A percentile compares a stretch with the other conserved stretches of the same genome.
phyloP scores from a whole-genome alignment of 2,329 filamentous ascomycete species.

The Proliferodiscus dingleyae region DNA sequence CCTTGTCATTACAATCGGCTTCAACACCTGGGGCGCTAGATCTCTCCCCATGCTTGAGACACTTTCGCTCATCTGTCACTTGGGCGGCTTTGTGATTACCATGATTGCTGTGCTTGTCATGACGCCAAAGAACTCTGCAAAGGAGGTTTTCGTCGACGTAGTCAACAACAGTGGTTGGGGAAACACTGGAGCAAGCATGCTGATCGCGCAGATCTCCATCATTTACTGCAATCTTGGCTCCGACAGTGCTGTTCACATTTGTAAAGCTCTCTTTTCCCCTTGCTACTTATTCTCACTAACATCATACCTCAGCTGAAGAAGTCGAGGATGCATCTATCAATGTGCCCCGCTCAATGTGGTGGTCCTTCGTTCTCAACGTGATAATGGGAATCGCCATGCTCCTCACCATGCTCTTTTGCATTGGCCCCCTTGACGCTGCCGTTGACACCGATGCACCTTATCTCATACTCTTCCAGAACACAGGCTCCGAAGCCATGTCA shows the following conservation, averaged over 20 bases:
- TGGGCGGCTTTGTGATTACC: constrained; percentile 40
- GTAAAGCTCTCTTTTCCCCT: constrained; percentile 1
- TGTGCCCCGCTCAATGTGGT: constrained; percentile 44
- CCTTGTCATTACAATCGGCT: constrained; percentile 35
- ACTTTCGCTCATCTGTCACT: constrained; percentile 40
- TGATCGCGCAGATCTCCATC: constrained; percentile 33
- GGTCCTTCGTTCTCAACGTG: constrained; percentile 43
- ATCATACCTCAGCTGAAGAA: constrained; percentile 38
- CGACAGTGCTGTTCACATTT: constrained; percentile 35
- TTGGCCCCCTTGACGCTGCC: constrained; percentile 34
- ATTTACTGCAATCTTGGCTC: constrained; percentile 24
- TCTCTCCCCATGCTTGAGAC: constrained; percentile 40
- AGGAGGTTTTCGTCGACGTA: constrained; percentile 30
- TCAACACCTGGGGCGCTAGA: constrained; percentile 41
- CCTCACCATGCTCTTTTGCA: constrained; percentile 34
- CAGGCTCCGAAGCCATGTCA: constrained; percentile 38
- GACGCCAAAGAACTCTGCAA: constrained; percentile 24
- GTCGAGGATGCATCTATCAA: constrained; percentile 42
- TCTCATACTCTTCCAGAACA: constrained; percentile 39
- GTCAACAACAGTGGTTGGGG: constrained; percentile 32
- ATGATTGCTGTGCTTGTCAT: constrained; percentile 36
- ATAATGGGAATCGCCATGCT: constrained; percentile 38
- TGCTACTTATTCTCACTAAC: not conserved
- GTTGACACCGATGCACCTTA: constrained; percentile 39
- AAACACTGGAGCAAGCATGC: constrained; percentile 30